These are phyloP conservation scores for Globisporangium paddicum DNA, from an alignment of 352 stramenopile species.

Conservation along the genomic window DNA sequence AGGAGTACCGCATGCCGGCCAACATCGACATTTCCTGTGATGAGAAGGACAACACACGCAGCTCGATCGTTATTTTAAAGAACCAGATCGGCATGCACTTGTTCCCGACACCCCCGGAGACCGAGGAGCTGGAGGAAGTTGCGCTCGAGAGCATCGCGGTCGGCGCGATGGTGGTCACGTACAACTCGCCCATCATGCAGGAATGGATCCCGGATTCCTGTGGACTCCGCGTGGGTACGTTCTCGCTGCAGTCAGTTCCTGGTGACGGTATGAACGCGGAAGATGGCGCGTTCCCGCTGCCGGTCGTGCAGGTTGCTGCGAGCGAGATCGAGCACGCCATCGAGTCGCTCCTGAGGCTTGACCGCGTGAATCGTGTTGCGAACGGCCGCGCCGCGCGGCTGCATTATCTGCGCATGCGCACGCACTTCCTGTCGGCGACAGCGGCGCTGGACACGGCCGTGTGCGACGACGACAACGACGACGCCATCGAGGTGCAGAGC, in stretches of 20 bases:
- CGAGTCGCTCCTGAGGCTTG: conserved; percentile 35
- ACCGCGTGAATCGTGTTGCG: conserved; percentile 50
- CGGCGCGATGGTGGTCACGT: conserved; percentile 56
- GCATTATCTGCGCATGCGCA: conserved; percentile 58
- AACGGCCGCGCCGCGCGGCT: conserved; percentile 44
- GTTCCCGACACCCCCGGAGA: conserved; percentile 52
- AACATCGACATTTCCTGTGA: conserved; percentile 67
- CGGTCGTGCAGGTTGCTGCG: conserved; percentile 39
- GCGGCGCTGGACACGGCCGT: conserved; percentile 58
- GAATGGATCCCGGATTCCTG: conserved; percentile 58
- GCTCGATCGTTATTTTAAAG: conserved; percentile 46
- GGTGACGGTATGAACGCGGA: conserved; percentile 3
- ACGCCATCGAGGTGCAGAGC: conserved; percentile 36
- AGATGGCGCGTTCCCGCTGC: conserved; percentile 27
- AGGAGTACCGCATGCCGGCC: conserved; percentile 9
- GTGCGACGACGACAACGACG: conserved; percentile 51
- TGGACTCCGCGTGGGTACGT: conserved; percentile 54
- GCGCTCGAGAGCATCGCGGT: conserved; percentile 51
- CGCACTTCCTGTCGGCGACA: conserved; percentile 60
- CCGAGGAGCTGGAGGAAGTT: conserved; percentile 49
- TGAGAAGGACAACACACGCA: conserved; percentile 27
- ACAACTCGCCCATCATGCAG: conserved; percentile 69
- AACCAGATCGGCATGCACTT: conserved; percentile 62
- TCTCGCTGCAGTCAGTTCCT: conserved; percentile 21
- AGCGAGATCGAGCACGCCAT: conserved; percentile 55